A percentile compares a stretch with the other conserved stretches of the same genome.
These are phyloP conservation scores for Botryotinia narcissicola DNA, from an alignment of 2,329 filamentous ascomycete genomes.

Conservation along the genomic window DNA sequence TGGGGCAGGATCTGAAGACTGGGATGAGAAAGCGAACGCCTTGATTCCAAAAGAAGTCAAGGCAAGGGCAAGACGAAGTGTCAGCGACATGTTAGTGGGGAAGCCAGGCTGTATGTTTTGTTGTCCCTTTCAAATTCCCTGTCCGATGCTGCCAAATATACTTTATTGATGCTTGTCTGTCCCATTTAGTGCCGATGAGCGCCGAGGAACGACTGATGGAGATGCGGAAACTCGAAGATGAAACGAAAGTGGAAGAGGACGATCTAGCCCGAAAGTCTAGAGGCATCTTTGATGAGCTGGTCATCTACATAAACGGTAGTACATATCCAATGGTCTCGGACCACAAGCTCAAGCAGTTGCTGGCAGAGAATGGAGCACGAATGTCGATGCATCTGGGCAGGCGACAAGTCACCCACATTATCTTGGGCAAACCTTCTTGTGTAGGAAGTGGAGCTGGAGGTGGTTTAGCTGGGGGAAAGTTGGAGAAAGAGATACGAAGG, in stretches of 20 bases:
- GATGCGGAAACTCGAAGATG: constrained; percentile 50
- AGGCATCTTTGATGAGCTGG: constrained; percentile 65
- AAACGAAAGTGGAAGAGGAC: constrained; percentile 45
- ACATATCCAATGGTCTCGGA: constrained; percentile 80
- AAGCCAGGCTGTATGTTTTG: constrained; percentile 19
- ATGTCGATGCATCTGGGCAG: constrained; percentile 70
- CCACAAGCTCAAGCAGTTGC: constrained; percentile 76
- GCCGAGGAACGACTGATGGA: constrained; percentile 29
- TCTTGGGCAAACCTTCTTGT: constrained; percentile 62
- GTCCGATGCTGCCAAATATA: constrained; percentile 11
- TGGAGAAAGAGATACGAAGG: constrained; percentile 74
- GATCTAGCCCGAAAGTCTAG: constrained; percentile 28
- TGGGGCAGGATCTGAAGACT: constrained; percentile 60
- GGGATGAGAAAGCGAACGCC: constrained; percentile 46
- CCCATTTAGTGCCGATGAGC: constrained; percentile 37
- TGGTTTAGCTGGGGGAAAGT: constrained; percentile 71
- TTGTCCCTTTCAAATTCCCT: constrained; percentile 14
- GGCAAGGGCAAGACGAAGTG: constrained; percentile 41
- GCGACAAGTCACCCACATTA: constrained; percentile 78
- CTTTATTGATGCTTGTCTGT: constrained; percentile 19
- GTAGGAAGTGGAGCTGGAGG: constrained; percentile 61
- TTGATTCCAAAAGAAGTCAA: constrained; percentile 45
- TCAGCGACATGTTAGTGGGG: constrained; percentile 51
- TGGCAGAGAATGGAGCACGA: constrained; percentile 70
- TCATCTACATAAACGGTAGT: constrained; percentile 84